These are phyloP conservation scores for Vitis hybrid DNA, from an alignment of 177 flowering plant genomes.

Conservation along the genomic window DNA sequence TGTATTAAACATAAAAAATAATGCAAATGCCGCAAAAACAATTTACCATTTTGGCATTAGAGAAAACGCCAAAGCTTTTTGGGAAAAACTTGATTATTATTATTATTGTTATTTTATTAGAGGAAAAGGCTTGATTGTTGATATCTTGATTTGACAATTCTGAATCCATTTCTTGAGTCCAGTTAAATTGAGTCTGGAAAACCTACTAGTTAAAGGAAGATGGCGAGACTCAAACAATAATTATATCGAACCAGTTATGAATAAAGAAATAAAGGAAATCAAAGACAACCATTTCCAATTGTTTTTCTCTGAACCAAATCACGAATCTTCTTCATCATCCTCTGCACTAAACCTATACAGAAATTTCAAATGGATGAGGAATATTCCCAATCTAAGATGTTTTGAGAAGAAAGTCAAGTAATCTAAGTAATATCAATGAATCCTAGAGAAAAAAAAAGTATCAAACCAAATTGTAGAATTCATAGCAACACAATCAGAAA, in stretches of 20 bases:
- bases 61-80: conserved; percentile 95
- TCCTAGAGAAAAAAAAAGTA: too few species aligned
- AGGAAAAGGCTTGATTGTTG: conserved; percentile 48
- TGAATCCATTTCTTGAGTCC: conserved; percentile 79
- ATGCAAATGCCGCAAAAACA: not conserved
- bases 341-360: conserved; percentile 76
- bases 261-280: conserved; percentile 1
- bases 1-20: conserved; percentile 1
- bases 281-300: conserved; percentile 45
- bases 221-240: not conserved
- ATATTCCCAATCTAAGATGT: too few species aligned
- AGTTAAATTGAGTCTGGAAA: conserved; percentile 82
- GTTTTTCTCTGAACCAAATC: conserved; percentile 6
- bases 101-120: too few species aligned
- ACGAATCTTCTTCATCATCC: conserved; percentile 81
- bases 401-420: too few species aligned
- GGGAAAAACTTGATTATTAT: conserved; percentile 9
- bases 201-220: conserved; percentile 9
- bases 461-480: too few species aligned
- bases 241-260: not conserved
- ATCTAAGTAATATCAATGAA: too few species aligned
- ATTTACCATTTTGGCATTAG: conserved; percentile 90
- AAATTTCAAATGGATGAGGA: not conserved
- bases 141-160: conserved; percentile 66
- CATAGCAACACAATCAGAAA: too few species aligned